Base-by-base conservation (phyloP, 1,284 basidiomycete species). In the Cutaneotrichosporon cavernicola region DNA sequence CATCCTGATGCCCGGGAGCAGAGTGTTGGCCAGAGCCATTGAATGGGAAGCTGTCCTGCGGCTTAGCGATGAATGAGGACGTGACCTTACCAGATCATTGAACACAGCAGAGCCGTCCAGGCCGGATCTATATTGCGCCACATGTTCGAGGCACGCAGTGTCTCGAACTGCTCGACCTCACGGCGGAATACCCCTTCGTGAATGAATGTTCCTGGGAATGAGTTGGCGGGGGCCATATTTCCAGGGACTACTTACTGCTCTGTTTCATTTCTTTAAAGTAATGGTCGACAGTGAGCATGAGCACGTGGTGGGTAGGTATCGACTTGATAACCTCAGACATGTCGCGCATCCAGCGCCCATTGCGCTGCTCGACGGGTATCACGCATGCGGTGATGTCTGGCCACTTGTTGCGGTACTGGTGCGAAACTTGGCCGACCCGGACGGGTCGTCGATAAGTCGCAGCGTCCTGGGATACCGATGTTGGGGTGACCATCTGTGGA, bases 261-360 rank as follows among this genome's bases (percentile, higher is more conserved):
- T 53, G 51, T 31, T 53, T 53, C 30, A 53, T 30, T 53, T 53
- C 51, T 34, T 53, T 53, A 32, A 53, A 53, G 51, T 53, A 53
- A 30, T 53, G 51, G 31, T 53, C 51, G 21, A 53, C 18, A 14
- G 21, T 31, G 26, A 53, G 51, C 26, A 31, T 53, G 16, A 53
- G 51, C 26, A 53, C 30, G 18, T 53, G 51, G 31, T 53, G 51
- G 14, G 21, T n/a, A 14, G 51, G 51, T 10, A 53, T 53, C 2
- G 51, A 30, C 4, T 53, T 53, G 30, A 53, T 31, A 10, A 53
- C 18, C 31, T 53, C 51, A 31, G 16, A 30, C 51, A 53, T 53
- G 51, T 53, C 51, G 26, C 51, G 51, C 51, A 34, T 34, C 51
- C 51, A 53, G 18, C 30, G 26, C 5, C 16, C 51, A 16, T 31